These are phyloP conservation scores for Tricholoma flavovirens DNA, from an alignment of 768 basidiomycete species.

Conservation along the genomic window DNA sequence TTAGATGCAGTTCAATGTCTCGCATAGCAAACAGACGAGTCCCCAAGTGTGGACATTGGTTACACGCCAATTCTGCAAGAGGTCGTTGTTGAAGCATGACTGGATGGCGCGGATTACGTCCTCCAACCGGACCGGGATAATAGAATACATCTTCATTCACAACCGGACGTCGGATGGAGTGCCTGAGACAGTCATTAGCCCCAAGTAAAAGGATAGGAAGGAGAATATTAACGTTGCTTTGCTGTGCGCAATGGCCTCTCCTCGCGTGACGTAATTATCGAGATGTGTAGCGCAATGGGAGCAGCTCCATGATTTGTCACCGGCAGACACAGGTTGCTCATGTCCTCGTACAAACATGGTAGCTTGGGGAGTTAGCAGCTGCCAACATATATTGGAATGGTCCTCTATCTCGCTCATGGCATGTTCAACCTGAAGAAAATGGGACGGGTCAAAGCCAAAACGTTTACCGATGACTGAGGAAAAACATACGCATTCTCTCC, in stretches of 20 bases:
- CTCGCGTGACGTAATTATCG: neutral
- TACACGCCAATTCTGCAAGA: neutral
- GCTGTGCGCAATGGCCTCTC: neutral
- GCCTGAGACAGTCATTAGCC: neutral
- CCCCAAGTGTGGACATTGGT: neutral
- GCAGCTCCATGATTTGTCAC: neutral
- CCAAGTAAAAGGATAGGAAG: neutral
- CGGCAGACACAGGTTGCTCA: neutral
- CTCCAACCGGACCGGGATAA: neutral
- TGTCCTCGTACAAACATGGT: neutral
- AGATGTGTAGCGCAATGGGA: neutral
- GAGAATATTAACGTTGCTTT: neutral
- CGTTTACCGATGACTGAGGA: neutral
- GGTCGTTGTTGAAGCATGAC: neutral
- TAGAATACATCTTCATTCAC: neutral
- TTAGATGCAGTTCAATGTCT: neutral
- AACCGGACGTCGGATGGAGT: neutral
- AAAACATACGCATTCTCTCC: conserved; percentile 1
- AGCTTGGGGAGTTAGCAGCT: neutral
- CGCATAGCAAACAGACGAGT: neutral
- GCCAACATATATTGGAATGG: neutral
- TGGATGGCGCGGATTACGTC: neutral
- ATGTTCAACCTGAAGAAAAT: neutral
- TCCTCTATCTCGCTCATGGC: neutral
- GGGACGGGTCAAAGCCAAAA: neutral